Evolutionary conservation across 179 eudicot genomes (phyloP), one percentile per base, ranked within the genome.

Genomic region (Vitellaria paradoxa): DNA sequence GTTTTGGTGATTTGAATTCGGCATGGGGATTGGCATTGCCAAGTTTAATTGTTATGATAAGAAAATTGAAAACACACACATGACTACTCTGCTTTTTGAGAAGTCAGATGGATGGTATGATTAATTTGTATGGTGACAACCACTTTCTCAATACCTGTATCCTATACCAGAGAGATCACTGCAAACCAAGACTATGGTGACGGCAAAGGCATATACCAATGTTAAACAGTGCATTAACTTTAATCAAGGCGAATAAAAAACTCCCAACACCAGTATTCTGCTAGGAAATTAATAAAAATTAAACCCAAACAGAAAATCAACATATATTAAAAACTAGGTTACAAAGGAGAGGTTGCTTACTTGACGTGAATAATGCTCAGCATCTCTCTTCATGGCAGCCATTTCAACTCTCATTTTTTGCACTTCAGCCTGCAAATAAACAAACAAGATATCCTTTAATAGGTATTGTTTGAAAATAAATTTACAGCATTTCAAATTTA

Each of bases 311-410:
- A 46, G 52, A 73, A 60, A 14, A 66, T 55, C 56, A 81, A 37
- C 9, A 21, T 9, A 15, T n/a, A 53, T 67, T 10, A 52, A 49
- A 45, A 64, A 65, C 61, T 9, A 60, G 56, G 46, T 17, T 21
- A 61, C 40, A 24, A 52, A 71, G 73, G 68, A 55, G 60, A 69
- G 18, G 20, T 70, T 75, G 61, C 85, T 82, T 63, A 92, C 99
- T 92, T 94, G 98, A 45, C 99, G 96, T 20, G 99, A 96, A 88
- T 96, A 96, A 85, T 96, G 98, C 77, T 96, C 99, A 82, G 98
- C 97, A 84, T 96, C 99, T 82, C 99, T 90, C 88, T 92, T 96
- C 96, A 96, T 92, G 77, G 97, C 90, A 86, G 99, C 96, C 95
- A 91, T 94, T 89, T 96, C 99, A 76, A 96, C 98, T 83, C 97